phyloP scores from a whole-genome alignment of 2,329 filamentous ascomycete species.

The Hawksworthiomyces lignivorus region DNA sequence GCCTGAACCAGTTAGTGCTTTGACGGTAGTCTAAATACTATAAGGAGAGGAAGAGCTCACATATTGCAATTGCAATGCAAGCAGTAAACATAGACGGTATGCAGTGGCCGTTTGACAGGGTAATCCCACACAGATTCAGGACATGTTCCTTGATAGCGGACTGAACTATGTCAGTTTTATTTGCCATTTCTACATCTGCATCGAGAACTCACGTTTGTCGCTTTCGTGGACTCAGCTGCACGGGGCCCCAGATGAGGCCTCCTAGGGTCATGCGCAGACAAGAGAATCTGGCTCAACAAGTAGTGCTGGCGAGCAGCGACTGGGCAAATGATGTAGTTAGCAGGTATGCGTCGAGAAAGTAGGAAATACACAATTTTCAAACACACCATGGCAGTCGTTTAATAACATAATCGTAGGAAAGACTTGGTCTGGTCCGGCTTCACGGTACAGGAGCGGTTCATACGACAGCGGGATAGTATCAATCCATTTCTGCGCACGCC shows the following conservation, averaged over 20 bases:
- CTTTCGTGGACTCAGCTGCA: not conserved
- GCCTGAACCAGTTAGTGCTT: constrained; percentile 19
- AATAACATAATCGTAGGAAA: constrained; percentile 5
- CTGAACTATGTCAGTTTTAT: not conserved
- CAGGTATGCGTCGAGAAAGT: too few species aligned
- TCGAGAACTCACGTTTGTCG: not conserved
- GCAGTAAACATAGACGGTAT: constrained; percentile 8
- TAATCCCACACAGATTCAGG: constrained; percentile 2
- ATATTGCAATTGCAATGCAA: constrained; percentile 5
- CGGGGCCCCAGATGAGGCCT: constrained; percentile 3
- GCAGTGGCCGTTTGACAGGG: constrained; percentile 3
- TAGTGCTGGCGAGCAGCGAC: constrained; percentile 5
- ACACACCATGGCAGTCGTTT: constrained; percentile 8
- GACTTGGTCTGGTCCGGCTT: not conserved
- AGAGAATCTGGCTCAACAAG: constrained; percentile 1
- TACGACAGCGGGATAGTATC: constrained; percentile 1
- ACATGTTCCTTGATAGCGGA: constrained; percentile 3
- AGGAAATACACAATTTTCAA: too few species aligned
- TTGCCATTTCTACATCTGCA: too few species aligned
- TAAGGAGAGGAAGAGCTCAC: not conserved
- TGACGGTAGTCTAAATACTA: too few species aligned
- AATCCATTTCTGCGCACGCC: constrained; percentile 3
- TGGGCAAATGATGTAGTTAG: too few species aligned
- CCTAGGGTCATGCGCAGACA: constrained; percentile 3
- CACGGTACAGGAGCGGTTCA: constrained; percentile 1